phyloP scores from a whole-genome alignment of 768 basidiomycete species.

The Suillus brevipes region DNA sequence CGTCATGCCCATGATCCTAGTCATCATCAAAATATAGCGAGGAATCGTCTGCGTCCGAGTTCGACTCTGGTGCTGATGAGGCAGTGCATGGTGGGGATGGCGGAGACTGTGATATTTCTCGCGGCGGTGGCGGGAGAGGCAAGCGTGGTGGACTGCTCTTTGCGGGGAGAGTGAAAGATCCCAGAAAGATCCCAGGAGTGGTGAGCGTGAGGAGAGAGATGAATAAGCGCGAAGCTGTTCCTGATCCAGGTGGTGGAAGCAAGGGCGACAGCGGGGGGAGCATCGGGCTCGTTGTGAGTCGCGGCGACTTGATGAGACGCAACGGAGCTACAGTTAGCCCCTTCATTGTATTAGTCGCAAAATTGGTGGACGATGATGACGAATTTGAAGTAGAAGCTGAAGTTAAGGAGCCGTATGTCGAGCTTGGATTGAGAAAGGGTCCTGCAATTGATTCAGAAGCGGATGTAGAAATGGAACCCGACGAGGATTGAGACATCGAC shows the following conservation, averaged over 20 bases:
- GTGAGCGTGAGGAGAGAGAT: slow-evolving; percentile 25
- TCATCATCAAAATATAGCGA: slow-evolving; percentile 1
- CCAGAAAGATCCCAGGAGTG: too few relatives aligned
- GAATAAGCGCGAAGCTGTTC: slow-evolving; percentile 21
- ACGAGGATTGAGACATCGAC: neutral
- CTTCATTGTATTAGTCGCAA: neutral
- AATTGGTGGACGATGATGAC: neutral
- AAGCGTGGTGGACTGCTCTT: slow-evolving; percentile 3
- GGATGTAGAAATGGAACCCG: slow-evolving; percentile 18
- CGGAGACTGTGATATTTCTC: slow-evolving; percentile 8
- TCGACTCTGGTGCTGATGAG: neutral
- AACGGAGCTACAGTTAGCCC: slow-evolving; percentile 25
- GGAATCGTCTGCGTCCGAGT: slow-evolving; percentile 1
- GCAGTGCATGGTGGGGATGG: slow-evolving; percentile 4
- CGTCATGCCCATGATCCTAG: slow-evolving; percentile 14
- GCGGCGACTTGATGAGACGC: slow-evolving; percentile 28
- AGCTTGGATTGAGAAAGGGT: slow-evolving; percentile 17
- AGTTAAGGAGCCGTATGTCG: slow-evolving; percentile 15
- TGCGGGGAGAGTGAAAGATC: slow-evolving; percentile 6
- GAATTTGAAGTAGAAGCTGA: slow-evolving; percentile 14
- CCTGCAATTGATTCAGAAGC: slow-evolving; percentile 14
- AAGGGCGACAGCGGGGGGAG: slow-evolving; percentile 13
- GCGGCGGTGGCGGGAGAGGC: slow-evolving; percentile 13
- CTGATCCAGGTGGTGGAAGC: slow-evolving; percentile 15
- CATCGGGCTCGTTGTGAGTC: slow-evolving; percentile 17